Evolutionary conservation across 176 grass and related monocot genomes (phyloP).

Genomic region (Poa annua): DNA sequence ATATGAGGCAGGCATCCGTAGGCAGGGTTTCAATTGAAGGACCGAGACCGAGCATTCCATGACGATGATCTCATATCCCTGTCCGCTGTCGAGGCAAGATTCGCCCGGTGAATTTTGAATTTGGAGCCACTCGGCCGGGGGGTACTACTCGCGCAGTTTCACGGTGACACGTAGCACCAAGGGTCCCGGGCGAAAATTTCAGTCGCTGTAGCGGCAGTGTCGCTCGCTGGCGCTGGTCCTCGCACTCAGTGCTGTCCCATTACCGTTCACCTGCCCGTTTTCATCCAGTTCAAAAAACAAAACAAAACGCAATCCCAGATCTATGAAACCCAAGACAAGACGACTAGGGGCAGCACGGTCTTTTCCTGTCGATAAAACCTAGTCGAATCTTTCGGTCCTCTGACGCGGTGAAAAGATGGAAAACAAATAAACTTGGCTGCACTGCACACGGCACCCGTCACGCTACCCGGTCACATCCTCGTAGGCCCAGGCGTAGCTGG

Average conservation of each 20-base stretch:
- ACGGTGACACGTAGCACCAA: not conserved
- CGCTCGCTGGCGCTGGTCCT: slow-evolving; percentile 19
- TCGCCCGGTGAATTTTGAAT: slow-evolving; percentile 23
- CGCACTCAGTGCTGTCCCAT: not conserved
- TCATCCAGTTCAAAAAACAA: slow-evolving; percentile 16
- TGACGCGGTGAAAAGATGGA: slow-evolving; percentile 41
- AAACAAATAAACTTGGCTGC: not conserved
- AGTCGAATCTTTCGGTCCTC: slow-evolving; percentile 49
- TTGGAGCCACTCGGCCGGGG: not conserved
- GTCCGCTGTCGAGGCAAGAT: not conserved
- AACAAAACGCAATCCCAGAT: too few species aligned
- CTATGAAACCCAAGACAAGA: not conserved
- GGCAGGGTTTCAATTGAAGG: not conserved
- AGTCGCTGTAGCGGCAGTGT: not conserved
- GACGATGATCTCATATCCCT: not conserved
- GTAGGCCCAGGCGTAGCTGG: not conserved
- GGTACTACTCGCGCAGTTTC: not conserved
- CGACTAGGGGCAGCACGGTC: slow-evolving; percentile 24
- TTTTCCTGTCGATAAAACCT: not conserved
- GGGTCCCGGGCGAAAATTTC: slow-evolving; percentile 3
- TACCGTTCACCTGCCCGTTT: slow-evolving; percentile 1
- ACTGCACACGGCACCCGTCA: not conserved
- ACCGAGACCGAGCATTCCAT: slow-evolving; percentile 2
- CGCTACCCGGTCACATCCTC: too few species aligned
- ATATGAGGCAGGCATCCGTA: too few species aligned